These are phyloP conservation scores for Tieghemiomyces parasiticus DNA, from an alignment of 192 early-diverging fungal species.

Conservation along the genomic window DNA sequence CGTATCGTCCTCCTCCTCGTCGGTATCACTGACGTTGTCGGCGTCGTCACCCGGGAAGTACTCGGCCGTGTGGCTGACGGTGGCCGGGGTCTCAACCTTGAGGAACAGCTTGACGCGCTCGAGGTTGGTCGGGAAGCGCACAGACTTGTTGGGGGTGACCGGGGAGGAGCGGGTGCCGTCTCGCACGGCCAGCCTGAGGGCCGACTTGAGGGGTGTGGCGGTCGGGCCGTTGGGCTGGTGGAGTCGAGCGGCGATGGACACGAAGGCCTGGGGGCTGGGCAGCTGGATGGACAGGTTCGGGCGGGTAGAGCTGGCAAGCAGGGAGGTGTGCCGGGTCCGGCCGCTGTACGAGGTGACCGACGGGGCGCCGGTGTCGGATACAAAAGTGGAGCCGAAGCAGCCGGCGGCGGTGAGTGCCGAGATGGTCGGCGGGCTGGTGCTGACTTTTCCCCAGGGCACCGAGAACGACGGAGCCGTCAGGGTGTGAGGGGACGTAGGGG, in stretches of 20 bases:
- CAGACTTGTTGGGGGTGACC: conserved; percentile 33
- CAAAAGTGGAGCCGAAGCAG: conserved; percentile 1
- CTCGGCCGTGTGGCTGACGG: conserved; percentile 26
- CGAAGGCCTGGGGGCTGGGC: not conserved
- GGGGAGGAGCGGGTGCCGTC: conserved; percentile 20
- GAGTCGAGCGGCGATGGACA: conserved; percentile 1
- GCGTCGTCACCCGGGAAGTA: conserved; percentile 16
- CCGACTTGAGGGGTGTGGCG: conserved; percentile 14
- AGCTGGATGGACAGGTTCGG: not conserved
- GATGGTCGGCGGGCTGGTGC: conserved; percentile 10
- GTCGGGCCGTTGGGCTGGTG: not conserved
- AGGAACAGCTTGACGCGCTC: conserved; percentile 57
- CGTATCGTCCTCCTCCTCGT: not conserved
- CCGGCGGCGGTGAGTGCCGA: conserved; percentile 2
- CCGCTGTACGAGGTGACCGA: not conserved
- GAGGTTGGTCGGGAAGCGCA: conserved; percentile 50
- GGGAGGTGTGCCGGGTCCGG: not conserved
- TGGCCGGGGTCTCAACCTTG: conserved; percentile 44
- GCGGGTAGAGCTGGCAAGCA: not conserved
- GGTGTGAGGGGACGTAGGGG: not conserved
- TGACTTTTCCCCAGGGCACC: conserved; percentile 11
- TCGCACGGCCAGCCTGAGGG: not conserved
- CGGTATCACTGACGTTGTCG: conserved; percentile 11
- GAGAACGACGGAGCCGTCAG: not conserved
- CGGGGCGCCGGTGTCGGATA: not conserved